Evolutionary conservation across 2,329 filamentous ascomycete genomes (phyloP), one percentile per base, ranked within the genome.

Genomic region (Microcyclosporella mali): DNA sequence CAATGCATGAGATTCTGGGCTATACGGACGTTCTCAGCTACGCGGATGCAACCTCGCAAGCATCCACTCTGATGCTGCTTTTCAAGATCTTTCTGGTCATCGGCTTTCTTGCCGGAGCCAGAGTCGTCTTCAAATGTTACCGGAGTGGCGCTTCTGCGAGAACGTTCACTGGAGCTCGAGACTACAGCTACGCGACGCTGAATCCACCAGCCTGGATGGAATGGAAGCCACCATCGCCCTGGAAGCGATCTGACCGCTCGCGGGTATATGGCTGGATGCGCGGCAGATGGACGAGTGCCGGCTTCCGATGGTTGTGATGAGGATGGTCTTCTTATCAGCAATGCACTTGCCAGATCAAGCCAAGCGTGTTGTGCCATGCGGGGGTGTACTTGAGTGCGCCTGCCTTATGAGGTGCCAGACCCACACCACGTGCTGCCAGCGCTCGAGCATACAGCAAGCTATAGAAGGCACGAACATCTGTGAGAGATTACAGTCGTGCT

Each of bases 51-150:
- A 37, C 14, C 9, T 14, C 30, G 4, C 37, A 49, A 17, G 44
- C 51, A 7, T 53, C 51, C 8, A 44, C 40, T 30, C 17, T 47
- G 29, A 46, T 47, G 44, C 35, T 51, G 2, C n/a, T 51, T 4
- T 45, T 51, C 46, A 48, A 53, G 16, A 35, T 53, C 14, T 51
- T 46, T 33, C 21, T 53, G 12, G 37, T 53, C 6, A 32, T 51
- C 29, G 51, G 51, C 4, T 46, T 53, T 12, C 37, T 53, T 10
- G 15, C 42, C 11, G 51, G 51, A 4, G 40, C 34, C n/a, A 41
- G 49, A 16, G 35, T 51, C 15, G 40, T 39, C 4, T 49, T 44
- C 41, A 44, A 45, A 29, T 41, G 47, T 29, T 51, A 38, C 17
- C 43, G 48, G n/a, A 40, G 48, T 21, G 29, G 43, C n/a, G 30